Base-by-base conservation (phyloP, 306 rosid genomes). In the Acacia crassicarpa region DNA sequence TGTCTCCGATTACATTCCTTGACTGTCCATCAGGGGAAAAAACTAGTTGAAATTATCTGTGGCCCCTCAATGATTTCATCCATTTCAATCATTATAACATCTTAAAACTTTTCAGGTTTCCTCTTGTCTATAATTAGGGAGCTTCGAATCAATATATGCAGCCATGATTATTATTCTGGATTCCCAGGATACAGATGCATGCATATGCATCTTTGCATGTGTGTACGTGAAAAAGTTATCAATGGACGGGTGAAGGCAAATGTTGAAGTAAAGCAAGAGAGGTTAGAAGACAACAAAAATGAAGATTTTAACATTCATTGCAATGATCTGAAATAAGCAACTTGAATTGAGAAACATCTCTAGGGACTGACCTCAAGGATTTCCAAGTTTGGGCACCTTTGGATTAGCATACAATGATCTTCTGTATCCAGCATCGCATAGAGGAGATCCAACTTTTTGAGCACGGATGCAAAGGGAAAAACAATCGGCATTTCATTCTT, bases 1-100 rank as follows among this genome's bases (percentile, higher is more conserved):
- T 91, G 65, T 95, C 98, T 71, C 99, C 99, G 72, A 95, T 91
- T 45, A 95, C 99, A 82, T 93, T 92, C 88, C 99, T 90, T 13
- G 98, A 82, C 99, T 95, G 95, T 76, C 59, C 83, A 86, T 65
- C 38, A 80, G 17, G 77, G 61, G 54, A 82, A 86, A 32, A 19
- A 70, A 11, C 70, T 75, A 65, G 80, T 61, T 43, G 46, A 43
- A 43, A 9, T 43, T 12, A 43, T 43, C 46, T 43, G 46, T 43
- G 9, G 46, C 12, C 41, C 41, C 49, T 45, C 49, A 45, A 45
- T 45, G 4, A 10, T 45, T 45, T 45, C 49, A 45, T 45, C 49
- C 49, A 45, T 10, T 11, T 45, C 49, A 45, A 45, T 45, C 49
- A 45, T 45, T 45, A 10, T 45, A 45, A 10, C 14, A 45, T 45